These are phyloP conservation scores for Epichloe scottii DNA, from an alignment of 2,329 filamentous ascomycete genomes.

Conservation along the genomic window DNA sequence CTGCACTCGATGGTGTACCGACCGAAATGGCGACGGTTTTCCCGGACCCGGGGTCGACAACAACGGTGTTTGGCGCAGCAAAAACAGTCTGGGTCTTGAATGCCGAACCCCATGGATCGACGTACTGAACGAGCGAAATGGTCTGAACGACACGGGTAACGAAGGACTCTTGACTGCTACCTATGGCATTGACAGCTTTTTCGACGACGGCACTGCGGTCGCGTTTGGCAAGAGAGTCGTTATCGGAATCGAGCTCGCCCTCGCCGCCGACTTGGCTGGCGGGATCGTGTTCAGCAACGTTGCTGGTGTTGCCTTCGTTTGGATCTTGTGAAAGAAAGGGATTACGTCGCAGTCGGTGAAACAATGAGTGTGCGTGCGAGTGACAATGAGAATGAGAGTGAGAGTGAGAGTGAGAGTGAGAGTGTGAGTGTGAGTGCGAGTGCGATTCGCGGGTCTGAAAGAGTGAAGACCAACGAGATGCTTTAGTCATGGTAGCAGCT, in stretches of 20 bases:
- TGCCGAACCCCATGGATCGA: slow-evolving; percentile 34
- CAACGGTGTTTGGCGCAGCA: slow-evolving; percentile 25
- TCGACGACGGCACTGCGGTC: slow-evolving; percentile 9
- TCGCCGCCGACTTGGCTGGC: slow-evolving; percentile 15
- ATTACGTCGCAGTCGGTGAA: slow-evolving; percentile 9
- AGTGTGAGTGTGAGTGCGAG: slow-evolving; percentile 12
- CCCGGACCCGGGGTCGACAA: slow-evolving; percentile 23
- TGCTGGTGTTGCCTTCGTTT: slow-evolving; percentile 5
- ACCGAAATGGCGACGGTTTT: slow-evolving; percentile 23
- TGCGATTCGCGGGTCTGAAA: slow-evolving; percentile 20
- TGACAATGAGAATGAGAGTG: slow-evolving; percentile 12
- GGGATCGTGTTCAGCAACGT: slow-evolving; percentile 10
- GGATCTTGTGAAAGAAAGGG: slow-evolving; percentile 7
- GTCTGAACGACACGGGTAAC: slow-evolving; percentile 40
- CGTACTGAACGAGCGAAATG: slow-evolving; percentile 39
- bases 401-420: slow-evolving; percentile 13
- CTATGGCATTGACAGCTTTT: slow-evolving; percentile 4
- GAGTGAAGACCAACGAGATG: slow-evolving; percentile 24
- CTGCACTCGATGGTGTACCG: slow-evolving; percentile 12
- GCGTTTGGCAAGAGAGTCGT: slow-evolving; percentile 5
- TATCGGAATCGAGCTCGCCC: slow-evolving; percentile 2
- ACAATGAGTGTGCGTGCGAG: slow-evolving; percentile 16
- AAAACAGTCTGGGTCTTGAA: slow-evolving; percentile 31
- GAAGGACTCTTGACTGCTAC: slow-evolving; percentile 10
- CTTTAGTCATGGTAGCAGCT: slow-evolving; percentile 21